Evolutionary conservation across 2,329 filamentous ascomycete species (phyloP).

Genomic region (Alternaria tenuissima): DNA sequence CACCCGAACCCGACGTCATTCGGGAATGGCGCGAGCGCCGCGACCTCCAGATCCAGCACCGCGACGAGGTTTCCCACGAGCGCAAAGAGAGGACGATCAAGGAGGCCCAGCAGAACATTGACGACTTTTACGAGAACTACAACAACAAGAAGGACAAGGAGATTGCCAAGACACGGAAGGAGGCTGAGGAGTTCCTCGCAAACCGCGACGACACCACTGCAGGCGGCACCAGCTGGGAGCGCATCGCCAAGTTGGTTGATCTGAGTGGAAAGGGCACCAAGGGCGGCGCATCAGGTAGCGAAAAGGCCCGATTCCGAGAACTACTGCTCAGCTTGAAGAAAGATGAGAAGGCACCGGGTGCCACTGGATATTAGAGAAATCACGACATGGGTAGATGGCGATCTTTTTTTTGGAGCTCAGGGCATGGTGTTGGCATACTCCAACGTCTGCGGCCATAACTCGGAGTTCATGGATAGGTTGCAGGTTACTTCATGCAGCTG

Average conservation of each 20-base stretch:
- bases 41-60: slow-evolving; percentile 81
- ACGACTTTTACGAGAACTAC: slow-evolving; percentile 99
- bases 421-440: slow-evolving; percentile 23
- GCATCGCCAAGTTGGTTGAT: slow-evolving; percentile 97
- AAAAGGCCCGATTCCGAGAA: slow-evolving; percentile 96
- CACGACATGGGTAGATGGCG: slow-evolving; percentile 14
- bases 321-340: slow-evolving; percentile 86
- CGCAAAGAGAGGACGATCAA: slow-evolving; percentile 87
- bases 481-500: slow-evolving; percentile 30
- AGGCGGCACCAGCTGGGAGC: slow-evolving; percentile 97
- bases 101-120: slow-evolving; percentile 91
- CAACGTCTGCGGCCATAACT: slow-evolving; percentile 20
- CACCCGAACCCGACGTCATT: slow-evolving; percentile 88
- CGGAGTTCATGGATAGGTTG: slow-evolving; percentile 36
- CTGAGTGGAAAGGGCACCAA: slow-evolving; percentile 89
- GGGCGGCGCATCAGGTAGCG: slow-evolving; percentile 86
- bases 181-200: slow-evolving; percentile 90
- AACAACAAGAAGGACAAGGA: slow-evolving; percentile 97
- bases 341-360: slow-evolving; percentile 83
- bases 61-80: slow-evolving; percentile 80
- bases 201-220: slow-evolving; percentile 91
- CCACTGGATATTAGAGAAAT: slow-evolving; percentile 53
- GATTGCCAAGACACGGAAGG: slow-evolving; percentile 84
- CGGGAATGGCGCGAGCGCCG: slow-evolving; percentile 90
- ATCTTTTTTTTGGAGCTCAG: slow-evolving; percentile 19